Evolutionary conservation across 2,329 filamentous ascomycete species (phyloP).

Genomic region (Diatrype stigma): DNA sequence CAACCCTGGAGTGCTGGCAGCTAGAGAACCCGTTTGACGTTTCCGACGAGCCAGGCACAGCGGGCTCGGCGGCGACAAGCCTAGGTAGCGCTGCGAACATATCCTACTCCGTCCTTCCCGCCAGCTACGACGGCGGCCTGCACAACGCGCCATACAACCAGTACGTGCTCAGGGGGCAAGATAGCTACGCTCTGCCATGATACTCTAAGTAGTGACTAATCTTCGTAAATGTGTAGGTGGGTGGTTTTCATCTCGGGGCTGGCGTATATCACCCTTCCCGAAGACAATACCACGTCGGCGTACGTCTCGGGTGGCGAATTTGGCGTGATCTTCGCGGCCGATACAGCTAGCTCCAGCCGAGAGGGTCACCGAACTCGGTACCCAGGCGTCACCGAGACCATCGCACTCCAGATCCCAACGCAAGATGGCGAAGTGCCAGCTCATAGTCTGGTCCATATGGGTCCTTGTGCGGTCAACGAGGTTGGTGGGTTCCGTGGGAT

Average conservation of each 20-base stretch:
- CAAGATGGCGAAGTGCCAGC: conserved; percentile 4
- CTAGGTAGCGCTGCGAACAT: conserved; percentile 30
- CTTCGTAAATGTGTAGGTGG: conserved; percentile 20
- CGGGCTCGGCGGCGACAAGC: conserved; percentile 24
- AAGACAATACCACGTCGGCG: conserved; percentile 26
- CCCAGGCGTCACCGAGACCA: conserved; percentile 5
- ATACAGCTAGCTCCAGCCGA: conserved; percentile 2
- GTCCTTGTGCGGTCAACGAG: no score
- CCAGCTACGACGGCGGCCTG: conserved; percentile 33
- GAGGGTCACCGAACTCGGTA: conserved; percentile 7
- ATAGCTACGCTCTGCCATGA: background rate
- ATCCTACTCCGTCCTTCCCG: conserved; percentile 33
- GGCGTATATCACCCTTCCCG: conserved; percentile 37
- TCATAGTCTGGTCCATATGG: no score
- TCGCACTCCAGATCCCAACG: conserved; percentile 8
- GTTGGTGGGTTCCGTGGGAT: no score
- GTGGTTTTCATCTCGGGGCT: conserved; percentile 34
- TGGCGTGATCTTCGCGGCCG: conserved; percentile 36
- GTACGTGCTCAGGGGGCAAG: no score
- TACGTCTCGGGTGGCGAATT: conserved; percentile 34
- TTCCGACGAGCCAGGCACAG: conserved; percentile 27
- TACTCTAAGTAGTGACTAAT: background rate
- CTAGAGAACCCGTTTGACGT: conserved; percentile 29
- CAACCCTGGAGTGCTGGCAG: conserved; percentile 43
- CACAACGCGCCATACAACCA: conserved; percentile 39